Conservation (phyloP, 1,284 basidiomycete species). For the Macrocystidia cucumis region DNA sequence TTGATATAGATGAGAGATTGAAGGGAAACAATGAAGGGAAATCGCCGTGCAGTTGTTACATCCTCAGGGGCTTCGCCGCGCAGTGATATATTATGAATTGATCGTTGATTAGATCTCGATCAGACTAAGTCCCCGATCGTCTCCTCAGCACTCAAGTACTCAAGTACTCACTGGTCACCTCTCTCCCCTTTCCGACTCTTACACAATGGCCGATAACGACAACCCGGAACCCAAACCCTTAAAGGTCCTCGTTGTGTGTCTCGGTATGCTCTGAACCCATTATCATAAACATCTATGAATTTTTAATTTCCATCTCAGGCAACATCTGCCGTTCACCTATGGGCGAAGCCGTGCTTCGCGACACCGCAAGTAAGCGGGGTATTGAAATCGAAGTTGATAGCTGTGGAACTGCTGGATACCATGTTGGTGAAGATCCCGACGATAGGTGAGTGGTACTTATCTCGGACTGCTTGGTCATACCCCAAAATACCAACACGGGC, state of each 20-base stretch:
- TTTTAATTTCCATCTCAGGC: conserved; percentile 25
- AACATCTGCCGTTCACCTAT: conserved; percentile 79
- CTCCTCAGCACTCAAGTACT: no score
- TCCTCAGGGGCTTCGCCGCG: no score
- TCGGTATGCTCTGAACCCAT: conserved; percentile 36
- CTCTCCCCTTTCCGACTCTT: no score
- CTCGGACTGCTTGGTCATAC: not conserved
- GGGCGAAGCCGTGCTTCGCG: conserved; percentile 67
- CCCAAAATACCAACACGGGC: not conserved
- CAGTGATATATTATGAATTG: no score
- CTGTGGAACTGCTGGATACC: conserved; percentile 67
- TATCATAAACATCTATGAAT: conserved; percentile 1
- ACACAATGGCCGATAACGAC: no score
- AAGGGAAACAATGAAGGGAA: no score
- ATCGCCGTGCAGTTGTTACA: no score
- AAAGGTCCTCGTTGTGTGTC: conserved; percentile 62
- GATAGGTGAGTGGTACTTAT: conserved; percentile 39
- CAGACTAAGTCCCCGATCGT: no score
- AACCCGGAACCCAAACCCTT: conserved; percentile 15
- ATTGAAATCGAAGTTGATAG: conserved; percentile 63
- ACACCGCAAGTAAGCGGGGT: conserved; percentile 55
- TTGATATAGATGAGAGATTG: conserved; percentile 16
- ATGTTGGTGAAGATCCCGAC: conserved; percentile 67
- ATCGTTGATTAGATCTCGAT: no score
- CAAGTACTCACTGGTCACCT: no score